These are phyloP conservation scores for Melanopsichium pennsylvanicum DNA, from an alignment of 1,284 basidiomycete species.

Conservation along the genomic window DNA sequence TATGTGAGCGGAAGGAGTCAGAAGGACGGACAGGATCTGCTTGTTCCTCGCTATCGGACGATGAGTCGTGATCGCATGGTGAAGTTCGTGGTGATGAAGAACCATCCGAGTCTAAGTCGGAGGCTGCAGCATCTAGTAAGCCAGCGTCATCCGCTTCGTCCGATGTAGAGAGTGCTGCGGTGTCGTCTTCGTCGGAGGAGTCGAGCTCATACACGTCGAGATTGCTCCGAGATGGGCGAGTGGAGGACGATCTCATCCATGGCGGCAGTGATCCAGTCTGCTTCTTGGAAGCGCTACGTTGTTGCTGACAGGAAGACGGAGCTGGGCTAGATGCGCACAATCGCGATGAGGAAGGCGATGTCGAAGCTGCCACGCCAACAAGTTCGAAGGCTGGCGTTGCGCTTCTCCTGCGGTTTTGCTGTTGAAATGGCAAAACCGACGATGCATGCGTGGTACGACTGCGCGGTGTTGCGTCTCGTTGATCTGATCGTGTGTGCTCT, in stretches of 20 bases:
- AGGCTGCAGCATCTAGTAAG: slow-evolving; percentile 1
- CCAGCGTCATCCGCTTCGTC: slow-evolving; percentile 15
- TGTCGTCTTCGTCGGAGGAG: slow-evolving; percentile 35
- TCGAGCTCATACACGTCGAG: slow-evolving; percentile 9
- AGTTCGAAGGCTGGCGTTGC: slow-evolving; percentile 34
- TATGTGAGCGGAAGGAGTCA: background rate
- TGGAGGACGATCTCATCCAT: slow-evolving; percentile 27
- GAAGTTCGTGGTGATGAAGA: slow-evolving; percentile 28
- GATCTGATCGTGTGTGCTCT: background rate
- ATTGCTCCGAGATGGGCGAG: slow-evolving; percentile 9
- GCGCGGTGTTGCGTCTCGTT: slow-evolving; percentile 6
- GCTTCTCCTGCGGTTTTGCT: slow-evolving; percentile 14
- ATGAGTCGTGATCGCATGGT: slow-evolving; percentile 18
- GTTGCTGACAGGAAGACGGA: slow-evolving; percentile 5
- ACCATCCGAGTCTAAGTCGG: slow-evolving; percentile 8
- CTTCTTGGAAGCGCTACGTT: background rate
- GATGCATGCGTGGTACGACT: background rate
- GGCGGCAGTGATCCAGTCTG: slow-evolving; percentile 12
- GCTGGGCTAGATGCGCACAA: too few species aligned
- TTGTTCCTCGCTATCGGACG: slow-evolving; percentile 43
- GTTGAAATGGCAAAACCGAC: slow-evolving; percentile 7
- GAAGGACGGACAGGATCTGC: slow-evolving; percentile 21
- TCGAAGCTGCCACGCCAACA: slow-evolving; percentile 24
- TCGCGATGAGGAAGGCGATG: too few species aligned
- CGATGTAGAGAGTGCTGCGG: slow-evolving; percentile 21